Evolutionary conservation across 169 alveolate species (phyloP).

Genomic region (Cyclospora cayetanensis): DNA sequence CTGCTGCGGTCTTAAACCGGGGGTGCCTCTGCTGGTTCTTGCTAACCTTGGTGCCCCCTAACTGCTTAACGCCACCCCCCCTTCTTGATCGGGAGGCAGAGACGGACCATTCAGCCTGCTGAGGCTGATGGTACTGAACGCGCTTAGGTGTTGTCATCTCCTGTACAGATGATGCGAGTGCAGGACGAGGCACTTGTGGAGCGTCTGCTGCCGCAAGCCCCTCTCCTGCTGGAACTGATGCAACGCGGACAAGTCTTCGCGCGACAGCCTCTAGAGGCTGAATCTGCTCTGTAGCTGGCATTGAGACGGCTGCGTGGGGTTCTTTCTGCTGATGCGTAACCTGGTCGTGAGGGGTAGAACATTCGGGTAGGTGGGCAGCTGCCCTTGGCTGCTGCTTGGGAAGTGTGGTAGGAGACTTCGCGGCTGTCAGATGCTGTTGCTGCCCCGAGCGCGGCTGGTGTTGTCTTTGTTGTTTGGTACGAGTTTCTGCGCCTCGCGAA

Average conservation of each 20-base stretch:
- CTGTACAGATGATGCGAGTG: background rate
- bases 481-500: background rate
- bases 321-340: background rate
- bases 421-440: background rate
- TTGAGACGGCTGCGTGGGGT: background rate
- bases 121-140: background rate
- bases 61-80: background rate
- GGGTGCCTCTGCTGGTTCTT: background rate
- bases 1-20: background rate
- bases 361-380: background rate
- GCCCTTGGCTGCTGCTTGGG: constrained; percentile 27
- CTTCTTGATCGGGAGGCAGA: background rate
- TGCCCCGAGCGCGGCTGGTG: background rate
- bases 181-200: background rate
- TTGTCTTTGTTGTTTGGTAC: background rate
- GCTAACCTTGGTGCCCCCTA: background rate
- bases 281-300: background rate
- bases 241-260: no score
- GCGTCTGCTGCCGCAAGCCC: background rate
- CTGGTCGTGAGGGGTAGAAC: background rate
- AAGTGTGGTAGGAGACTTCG: no score
- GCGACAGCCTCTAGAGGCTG: no score
- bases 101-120: background rate
- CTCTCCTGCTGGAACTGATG: constrained; percentile 7
- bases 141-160: background rate